Base-by-base conservation (phyloP, 2,329 filamentous ascomycete species). In the Phyllosticta citribraziliensis region DNA sequence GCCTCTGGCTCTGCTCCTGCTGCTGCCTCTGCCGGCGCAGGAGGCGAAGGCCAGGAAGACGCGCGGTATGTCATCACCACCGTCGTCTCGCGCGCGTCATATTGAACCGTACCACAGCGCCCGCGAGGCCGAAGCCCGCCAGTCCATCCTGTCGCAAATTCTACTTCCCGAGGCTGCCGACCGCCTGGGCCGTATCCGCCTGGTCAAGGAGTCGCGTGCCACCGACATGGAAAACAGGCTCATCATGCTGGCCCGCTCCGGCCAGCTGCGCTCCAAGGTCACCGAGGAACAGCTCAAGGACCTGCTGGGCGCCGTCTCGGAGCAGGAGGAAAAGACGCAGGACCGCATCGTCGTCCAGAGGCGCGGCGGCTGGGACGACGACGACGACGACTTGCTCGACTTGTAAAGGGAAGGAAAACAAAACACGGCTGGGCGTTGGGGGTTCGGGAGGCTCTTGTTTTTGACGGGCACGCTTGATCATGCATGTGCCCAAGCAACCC, bases 271-370 rank as follows among this genome's bases (percentile, higher is more conserved):
- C 60, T 79, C 84, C 64, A 95, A 96, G 74, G 91, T 99, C 55
- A 93, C 88, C 1, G 94, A 99, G 76, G 86, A 87, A 56, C 92
- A 97, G 79, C 81, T 99, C 70, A 97, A 97, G 80, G 91, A 96
- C 66, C 81, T 99, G 62, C 77, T 99, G 65, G 88, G 86, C 65
- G 90, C 91, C 17, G 84, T 97, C 63, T 87, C 90, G 24, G 91
- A 96, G 70, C 76, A 78, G 71, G 88, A 84, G 66, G 81, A 86
- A 75, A 73, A 66, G 64, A 82, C 86, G 75, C 84, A 90, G 74
- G 80, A 80, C 63, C 94, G 91, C 79, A 94, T 97, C 74, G 89
- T 95, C 40, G 88, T 96, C 62, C 88, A 81, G 69, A 82, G 92
- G 69, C 82, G 91, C 2, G 89, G 88, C 0, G 71, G 71, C 70